Conservation (phyloP, 352 stramenopile genomes). For the Globisporangium cylindrosporum region DNA sequence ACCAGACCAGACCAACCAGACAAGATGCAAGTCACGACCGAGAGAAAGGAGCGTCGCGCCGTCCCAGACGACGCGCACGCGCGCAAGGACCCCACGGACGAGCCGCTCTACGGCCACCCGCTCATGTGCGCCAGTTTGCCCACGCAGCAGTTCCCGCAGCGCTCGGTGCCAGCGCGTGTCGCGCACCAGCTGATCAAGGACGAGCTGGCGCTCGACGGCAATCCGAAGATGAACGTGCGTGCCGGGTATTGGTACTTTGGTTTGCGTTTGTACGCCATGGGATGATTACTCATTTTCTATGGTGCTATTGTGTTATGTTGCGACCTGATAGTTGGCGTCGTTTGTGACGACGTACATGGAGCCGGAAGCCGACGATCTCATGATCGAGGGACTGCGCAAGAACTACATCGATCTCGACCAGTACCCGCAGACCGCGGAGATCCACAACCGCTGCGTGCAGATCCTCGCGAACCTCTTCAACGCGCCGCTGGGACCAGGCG, state of each 20-base stretch:
- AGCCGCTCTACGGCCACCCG: slow-evolving; percentile 80
- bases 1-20: background rate
- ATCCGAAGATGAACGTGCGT: slow-evolving; percentile 87
- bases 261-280: background rate
- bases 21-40: slow-evolving; percentile 40
- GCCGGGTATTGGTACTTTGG: too few relatives aligned
- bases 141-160: slow-evolving; percentile 56
- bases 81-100: slow-evolving; percentile 14
- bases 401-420: slow-evolving; percentile 94
- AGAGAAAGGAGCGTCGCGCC: slow-evolving; percentile 17
- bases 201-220: slow-evolving; percentile 86
- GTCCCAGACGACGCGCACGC: slow-evolving; percentile 25
- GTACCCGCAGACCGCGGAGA: slow-evolving; percentile 91
- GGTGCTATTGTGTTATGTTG: background rate
- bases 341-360: slow-evolving; percentile 94
- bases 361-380: slow-evolving; percentile 87
- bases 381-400: slow-evolving; percentile 84
- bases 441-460: slow-evolving; percentile 92
- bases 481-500: slow-evolving; percentile 51
- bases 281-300: background rate
- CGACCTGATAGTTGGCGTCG: slow-evolving; percentile 54
- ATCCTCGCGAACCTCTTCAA: slow-evolving; percentile 92
- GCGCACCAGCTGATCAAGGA: slow-evolving; percentile 89
- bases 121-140: slow-evolving; percentile 72
- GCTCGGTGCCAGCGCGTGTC: slow-evolving; percentile 71